Evolutionary conservation across 495 filamentous ascomycete genomes (phyloP).

Genomic region (Terfezia claveryi): DNA sequence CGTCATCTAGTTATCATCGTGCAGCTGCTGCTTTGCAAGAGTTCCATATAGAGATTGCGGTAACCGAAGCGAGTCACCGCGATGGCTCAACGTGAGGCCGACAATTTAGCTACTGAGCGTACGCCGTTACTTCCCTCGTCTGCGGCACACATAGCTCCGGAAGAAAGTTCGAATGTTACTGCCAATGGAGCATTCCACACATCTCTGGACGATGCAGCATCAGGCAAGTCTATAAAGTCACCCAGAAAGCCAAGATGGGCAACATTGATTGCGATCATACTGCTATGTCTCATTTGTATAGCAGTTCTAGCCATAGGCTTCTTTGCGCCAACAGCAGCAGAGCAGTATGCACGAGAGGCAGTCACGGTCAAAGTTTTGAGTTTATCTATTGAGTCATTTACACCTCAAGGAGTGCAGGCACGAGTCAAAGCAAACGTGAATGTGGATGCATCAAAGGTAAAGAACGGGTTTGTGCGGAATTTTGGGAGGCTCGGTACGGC

Average conservation of each 20-base stretch:
- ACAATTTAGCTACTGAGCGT: background rate
- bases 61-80: too few species aligned
- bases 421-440: constrained; percentile 59
- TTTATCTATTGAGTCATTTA: constrained; percentile 66
- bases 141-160: background rate
- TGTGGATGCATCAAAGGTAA: constrained; percentile 53
- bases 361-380: constrained; percentile 56
- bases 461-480: constrained; percentile 43
- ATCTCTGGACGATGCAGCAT: background rate
- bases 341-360: constrained; percentile 69
- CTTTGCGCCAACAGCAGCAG: constrained; percentile 52
- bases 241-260: background rate
- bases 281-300: background rate
- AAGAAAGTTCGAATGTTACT: background rate
- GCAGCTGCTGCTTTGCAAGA: too few species aligned
- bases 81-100: background rate
- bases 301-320: constrained; percentile 29
- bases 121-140: background rate
- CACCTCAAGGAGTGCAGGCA: constrained; percentile 47
- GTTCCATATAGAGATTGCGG: too few species aligned
- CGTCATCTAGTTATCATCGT: too few species aligned
- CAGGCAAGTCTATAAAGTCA: constrained; percentile 16
- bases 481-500: constrained; percentile 62
- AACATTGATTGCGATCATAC: background rate
- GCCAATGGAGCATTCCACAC: background rate